A percentile compares a stretch with the other conserved stretches of the same genome.
These are phyloP conservation scores for Phytophthora lateralis DNA, from an alignment of 352 stramenopile species.

Conservation along the genomic window DNA sequence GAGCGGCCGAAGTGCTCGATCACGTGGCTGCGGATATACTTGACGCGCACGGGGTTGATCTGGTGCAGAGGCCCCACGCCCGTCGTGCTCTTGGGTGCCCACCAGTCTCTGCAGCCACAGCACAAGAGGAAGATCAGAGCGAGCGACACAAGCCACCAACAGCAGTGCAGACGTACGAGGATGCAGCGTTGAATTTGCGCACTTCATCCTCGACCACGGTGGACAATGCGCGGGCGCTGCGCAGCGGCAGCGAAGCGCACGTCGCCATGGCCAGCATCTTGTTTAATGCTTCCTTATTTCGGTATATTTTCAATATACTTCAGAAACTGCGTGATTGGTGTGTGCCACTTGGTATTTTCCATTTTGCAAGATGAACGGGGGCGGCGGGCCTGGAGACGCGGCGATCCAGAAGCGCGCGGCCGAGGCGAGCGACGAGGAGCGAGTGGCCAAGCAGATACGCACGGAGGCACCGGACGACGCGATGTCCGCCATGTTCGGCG, in stretches of 20 bases:
- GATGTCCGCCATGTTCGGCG: conserved; percentile 38
- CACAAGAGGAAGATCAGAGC: conserved; percentile 2
- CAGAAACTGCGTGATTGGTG: conserved; percentile 3
- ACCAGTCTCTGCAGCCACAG: conserved; percentile 76
- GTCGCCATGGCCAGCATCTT: conserved; percentile 27
- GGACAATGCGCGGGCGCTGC: conserved; percentile 44
- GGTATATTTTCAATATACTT: neutral
- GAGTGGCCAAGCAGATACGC: conserved; percentile 41
- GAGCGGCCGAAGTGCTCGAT: conserved; percentile 69
- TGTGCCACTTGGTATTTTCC: conserved; percentile 15
- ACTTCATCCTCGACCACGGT: conserved; percentile 82
- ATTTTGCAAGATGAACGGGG: conserved; percentile 30
- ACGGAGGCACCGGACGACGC: conserved; percentile 36
- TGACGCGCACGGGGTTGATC: conserved; percentile 83
- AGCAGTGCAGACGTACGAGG: conserved; percentile 50
- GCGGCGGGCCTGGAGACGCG: conserved; percentile 1
- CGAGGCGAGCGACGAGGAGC: conserved; percentile 27
- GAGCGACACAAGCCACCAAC: neutral
- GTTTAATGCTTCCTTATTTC: neutral
- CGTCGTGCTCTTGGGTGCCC: conserved; percentile 72
- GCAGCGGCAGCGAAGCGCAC: conserved; percentile 7
- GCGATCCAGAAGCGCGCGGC: conserved; percentile 35
- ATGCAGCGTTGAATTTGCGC: conserved; percentile 79
- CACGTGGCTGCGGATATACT: conserved; percentile 79
- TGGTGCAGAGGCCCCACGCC: conserved; percentile 82